phyloP scores from a whole-genome alignment of 495 filamentous ascomycete genomes.

The Hypoxylon lienhwacheense region DNA sequence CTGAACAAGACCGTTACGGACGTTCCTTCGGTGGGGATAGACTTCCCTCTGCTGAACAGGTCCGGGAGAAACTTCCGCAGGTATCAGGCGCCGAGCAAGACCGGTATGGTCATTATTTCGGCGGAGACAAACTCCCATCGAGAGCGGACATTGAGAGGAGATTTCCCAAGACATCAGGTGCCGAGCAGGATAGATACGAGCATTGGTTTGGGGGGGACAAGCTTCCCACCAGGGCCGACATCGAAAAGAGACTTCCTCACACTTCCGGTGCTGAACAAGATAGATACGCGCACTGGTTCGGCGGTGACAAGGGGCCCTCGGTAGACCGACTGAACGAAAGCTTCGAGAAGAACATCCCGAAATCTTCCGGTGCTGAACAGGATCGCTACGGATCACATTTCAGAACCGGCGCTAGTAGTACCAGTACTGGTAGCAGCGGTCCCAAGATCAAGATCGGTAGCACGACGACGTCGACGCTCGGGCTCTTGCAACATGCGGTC shows the following conservation, averaged over 20 bases:
- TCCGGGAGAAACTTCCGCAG: neutral
- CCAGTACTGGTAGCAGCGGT: too few species aligned
- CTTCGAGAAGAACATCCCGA: constrained; percentile 14
- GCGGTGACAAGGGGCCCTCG: constrained; percentile 8
- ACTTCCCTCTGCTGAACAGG: constrained; percentile 8
- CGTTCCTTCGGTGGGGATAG: constrained; percentile 26
- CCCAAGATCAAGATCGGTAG: constrained; percentile 3
- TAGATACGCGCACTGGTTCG: constrained; percentile 25
- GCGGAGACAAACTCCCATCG: constrained; percentile 26
- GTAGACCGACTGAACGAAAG: constrained; percentile 6
- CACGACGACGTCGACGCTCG: constrained; percentile 22
- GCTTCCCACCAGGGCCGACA: constrained; percentile 25
- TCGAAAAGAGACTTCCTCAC: constrained; percentile 22
- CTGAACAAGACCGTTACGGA: constrained; percentile 27
- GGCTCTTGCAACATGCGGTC: constrained; percentile 25
- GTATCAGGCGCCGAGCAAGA: constrained; percentile 25
- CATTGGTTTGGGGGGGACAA: constrained; percentile 30
- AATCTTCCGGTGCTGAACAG: constrained; percentile 21
- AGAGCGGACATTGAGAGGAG: constrained; percentile 20
- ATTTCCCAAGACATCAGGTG: constrained; percentile 24
- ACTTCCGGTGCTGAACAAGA: constrained; percentile 29
- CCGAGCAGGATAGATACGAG: constrained; percentile 34
- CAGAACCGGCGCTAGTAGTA: neutral
- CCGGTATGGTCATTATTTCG: constrained; percentile 22
- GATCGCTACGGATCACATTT: constrained; percentile 25